Base-by-base conservation (phyloP, 1,284 basidiomycete genomes). In the Bondarzewia mesenterica region DNA sequence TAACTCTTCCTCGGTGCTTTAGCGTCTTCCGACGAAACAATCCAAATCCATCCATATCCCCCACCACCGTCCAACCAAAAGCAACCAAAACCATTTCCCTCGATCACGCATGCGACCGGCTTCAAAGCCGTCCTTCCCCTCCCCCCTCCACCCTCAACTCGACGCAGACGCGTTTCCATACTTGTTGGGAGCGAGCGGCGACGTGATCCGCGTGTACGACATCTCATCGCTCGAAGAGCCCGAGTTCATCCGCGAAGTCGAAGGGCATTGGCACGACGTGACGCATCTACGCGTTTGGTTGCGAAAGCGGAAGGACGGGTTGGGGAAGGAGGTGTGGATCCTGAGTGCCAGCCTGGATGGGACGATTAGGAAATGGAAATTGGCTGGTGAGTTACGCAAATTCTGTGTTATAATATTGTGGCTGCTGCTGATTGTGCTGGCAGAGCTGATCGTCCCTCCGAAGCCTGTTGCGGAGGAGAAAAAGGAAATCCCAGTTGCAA, bases 181-280 rank as follows among this genome's bases (percentile, higher is more conserved):
- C 58, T 63, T 91, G 5, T 62, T 94, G 43, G 90, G 87, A 5
- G 91, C 84, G 27, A 75, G 88, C 2, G 93, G 90, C 42, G 93
- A 95, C 60, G 65, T 81, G 41, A 79, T 97, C 45, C 76, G 85
- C 16, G 69, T 87, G 22, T 89, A 81, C 55, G 85, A 89, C 58
- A 62, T 86, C 39, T 81, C 82, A 2, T 70, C 74, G 1, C 68
- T 70, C 20, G 73, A 82, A 27, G 76, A 82, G 54, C 81, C 81
- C 1, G 82, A 86, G 53, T 65, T 87, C 36, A 71, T 80, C 38
- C 20, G 41, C 15, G 74, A 79, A 54, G 67, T 90, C 6, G 85
- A 93, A 54, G 92, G 78, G 5, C 93, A 96, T 63, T 91, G 85
- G 78, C 89, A 90, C 54, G 89, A 93, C 56, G 82, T 95, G 8